These are phyloP conservation scores for Saraca asoca DNA, from an alignment of 331 rosid genomes.

Conservation along the genomic window DNA sequence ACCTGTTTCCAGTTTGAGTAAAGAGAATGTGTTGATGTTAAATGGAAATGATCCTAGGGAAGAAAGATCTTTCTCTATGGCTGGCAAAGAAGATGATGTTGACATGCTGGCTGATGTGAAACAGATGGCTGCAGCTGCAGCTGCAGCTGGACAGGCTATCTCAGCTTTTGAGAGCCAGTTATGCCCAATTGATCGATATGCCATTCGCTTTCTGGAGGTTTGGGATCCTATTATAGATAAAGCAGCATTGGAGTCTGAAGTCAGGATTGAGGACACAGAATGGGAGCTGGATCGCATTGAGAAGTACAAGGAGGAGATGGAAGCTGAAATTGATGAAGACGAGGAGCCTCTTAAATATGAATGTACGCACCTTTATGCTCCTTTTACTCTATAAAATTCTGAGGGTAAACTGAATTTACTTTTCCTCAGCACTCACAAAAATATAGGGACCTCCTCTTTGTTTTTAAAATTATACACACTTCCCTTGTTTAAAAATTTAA, in stretches of 20 bases:
- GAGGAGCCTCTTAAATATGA: conserved; percentile 98
- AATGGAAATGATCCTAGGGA: conserved; percentile 58
- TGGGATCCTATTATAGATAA: conserved; percentile 97
- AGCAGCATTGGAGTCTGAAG: conserved; percentile 83
- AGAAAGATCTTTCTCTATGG: conserved; percentile 56
- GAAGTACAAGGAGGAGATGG: conserved; percentile 98
- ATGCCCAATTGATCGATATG: conserved; percentile 93
- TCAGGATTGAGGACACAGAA: conserved; percentile 84
- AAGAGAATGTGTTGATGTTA: conserved; percentile 51
- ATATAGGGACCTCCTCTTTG: no score
- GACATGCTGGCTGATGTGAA: conserved; percentile 95
- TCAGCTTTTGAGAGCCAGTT: conserved; percentile 78
- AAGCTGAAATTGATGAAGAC: conserved; percentile 99
- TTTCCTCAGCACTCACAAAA: no score
- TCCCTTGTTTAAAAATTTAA: no score
- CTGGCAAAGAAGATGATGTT: conserved; percentile 71
- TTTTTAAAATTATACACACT: no score
- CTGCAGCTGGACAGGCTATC: conserved; percentile 85
- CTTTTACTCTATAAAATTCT: conserved; percentile 11
- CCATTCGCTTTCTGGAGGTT: conserved; percentile 87
- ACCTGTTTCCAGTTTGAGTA: conserved; percentile 48
- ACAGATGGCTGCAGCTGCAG: conserved; percentile 95
- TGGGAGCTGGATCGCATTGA: conserved; percentile 98
- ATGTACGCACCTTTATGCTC: conserved; percentile 53
- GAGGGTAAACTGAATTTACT: no score